Conservation (phyloP, 2,329 filamentous ascomycete genomes). For the Boeremia lycopersici region DNA sequence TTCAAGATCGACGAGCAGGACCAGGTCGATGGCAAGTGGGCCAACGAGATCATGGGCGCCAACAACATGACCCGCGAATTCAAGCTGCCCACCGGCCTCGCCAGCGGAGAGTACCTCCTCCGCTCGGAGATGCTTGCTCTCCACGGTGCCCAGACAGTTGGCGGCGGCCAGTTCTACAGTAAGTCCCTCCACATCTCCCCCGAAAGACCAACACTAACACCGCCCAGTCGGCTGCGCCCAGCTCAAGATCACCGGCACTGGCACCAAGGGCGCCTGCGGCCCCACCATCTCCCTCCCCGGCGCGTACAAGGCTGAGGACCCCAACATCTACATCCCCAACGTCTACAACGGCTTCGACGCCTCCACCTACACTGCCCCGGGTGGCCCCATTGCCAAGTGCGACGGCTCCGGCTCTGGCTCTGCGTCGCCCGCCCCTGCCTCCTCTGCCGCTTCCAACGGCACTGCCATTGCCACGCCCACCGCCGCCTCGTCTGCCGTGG, state of each 20-base stretch:
- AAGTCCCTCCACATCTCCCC: conserved; percentile 36
- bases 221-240: conserved; percentile 46
- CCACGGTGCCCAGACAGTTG: conserved; percentile 46
- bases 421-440: no score
- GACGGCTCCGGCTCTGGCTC: no score
- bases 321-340: conserved; percentile 46
- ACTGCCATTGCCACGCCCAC: conserved; percentile 12
- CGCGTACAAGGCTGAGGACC: conserved; percentile 40
- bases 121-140: conserved; percentile 56
- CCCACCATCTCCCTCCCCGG: conserved; percentile 52
- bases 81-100: conserved; percentile 49
- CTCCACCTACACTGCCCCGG: conserved; percentile 37
- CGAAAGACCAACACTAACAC: background rate
- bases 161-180: conserved; percentile 54
- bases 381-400: conserved; percentile 36
- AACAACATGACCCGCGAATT: conserved; percentile 45
- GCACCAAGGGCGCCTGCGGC: conserved; percentile 43
- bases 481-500: conserved; percentile 9
- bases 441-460: conserved; percentile 16
- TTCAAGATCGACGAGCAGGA: conserved; percentile 47
- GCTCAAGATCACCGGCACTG: conserved; percentile 51
- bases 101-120: conserved; percentile 49
- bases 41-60: conserved; percentile 45
- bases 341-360: conserved; percentile 44
- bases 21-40: conserved; percentile 38